Base-by-base conservation (phyloP, 805 yeast species). In the Schwanniomyces vanrijiae region DNA sequence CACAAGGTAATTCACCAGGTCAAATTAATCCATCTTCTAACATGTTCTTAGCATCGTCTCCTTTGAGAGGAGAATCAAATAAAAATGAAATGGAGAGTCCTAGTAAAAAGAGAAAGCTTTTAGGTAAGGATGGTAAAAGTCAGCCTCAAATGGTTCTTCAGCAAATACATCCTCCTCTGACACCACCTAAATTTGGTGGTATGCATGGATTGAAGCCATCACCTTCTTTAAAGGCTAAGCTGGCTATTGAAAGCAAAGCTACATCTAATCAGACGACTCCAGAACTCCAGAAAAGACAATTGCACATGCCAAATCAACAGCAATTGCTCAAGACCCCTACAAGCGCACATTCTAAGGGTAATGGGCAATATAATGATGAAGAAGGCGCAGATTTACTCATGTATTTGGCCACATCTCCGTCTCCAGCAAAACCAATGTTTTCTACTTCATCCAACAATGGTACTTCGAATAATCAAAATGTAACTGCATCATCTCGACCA, bases 341-440 rank as follows among this genome's bases (percentile, higher is more conserved):
- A 2, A 31, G 35, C 20, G 5, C 35, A 31, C 73, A 68, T 49
- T 54, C 64, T 1, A 52, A 57, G 42, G 43, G 55, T 18, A 53
- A 54, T 22, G 61, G 56, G 24, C 53, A 55, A 40, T 62, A 60
- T 46, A 64, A 68, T 42, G 76, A 73, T 52, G 67, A 67, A 28
- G 94, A 87, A 64, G 96, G 95, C 11, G 96, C 95, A 1, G 92
- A 86, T 61, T 68, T 89, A 50, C 75, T 89, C 51, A 78, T 89
- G 81, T 89, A 81, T 64, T 71, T 89, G 55, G 95, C 96, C 2
- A 86, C 91, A 5, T 86, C 94, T 7, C 96, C 96, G 1, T 80
- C 88, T 0, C 87, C 87, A 1, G 80, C 81, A 45, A 71, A 71
- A 46, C 71, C 73, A 11, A 55, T 56, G 44, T 61, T 56, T 47